Evolutionary conservation across 306 rosid species (phyloP).

Genomic region (Mimosa bimucronata): DNA sequence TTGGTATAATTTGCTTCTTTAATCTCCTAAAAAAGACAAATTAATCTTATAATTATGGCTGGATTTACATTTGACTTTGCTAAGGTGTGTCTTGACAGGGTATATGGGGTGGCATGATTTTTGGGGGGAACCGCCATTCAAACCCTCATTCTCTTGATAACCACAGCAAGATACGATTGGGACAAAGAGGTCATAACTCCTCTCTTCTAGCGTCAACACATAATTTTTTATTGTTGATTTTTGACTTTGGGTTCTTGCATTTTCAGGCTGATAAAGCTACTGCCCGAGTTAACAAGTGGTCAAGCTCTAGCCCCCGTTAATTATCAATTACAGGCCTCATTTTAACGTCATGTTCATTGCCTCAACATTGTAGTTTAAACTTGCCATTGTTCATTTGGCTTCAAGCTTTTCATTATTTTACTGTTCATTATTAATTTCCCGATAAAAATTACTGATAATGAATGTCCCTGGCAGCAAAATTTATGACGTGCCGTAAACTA

Average conservation of each 20-base stretch:
- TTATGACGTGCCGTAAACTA: not conserved
- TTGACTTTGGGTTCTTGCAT: not conserved
- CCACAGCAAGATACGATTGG: constrained; percentile 57
- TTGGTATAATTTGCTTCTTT: too few relatives aligned
- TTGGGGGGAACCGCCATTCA: constrained; percentile 71
- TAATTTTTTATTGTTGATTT: not conserved
- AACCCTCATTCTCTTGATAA: constrained; percentile 48
- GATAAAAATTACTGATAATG: not conserved
- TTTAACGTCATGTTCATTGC: not conserved
- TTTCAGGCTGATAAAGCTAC: not conserved
- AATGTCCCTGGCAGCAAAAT: not conserved
- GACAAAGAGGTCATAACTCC: constrained; percentile 52
- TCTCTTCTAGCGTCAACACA: not conserved
- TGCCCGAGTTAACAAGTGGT: not conserved
- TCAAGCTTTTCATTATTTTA: not conserved
- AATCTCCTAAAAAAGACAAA: too few relatives aligned
- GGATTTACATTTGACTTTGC: not conserved
- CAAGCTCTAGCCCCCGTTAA: not conserved
- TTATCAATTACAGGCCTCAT: not conserved
- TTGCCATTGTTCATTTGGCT: not conserved
- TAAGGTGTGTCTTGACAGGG: constrained; percentile 45
- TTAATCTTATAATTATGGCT: too few relatives aligned
- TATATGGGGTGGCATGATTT: constrained; percentile 81
- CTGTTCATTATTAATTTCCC: not conserved
- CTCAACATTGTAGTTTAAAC: not conserved